These are phyloP conservation scores for Gamarada debralockiae DNA, from an alignment of 495 filamentous ascomycete species.

Conservation along the genomic window DNA sequence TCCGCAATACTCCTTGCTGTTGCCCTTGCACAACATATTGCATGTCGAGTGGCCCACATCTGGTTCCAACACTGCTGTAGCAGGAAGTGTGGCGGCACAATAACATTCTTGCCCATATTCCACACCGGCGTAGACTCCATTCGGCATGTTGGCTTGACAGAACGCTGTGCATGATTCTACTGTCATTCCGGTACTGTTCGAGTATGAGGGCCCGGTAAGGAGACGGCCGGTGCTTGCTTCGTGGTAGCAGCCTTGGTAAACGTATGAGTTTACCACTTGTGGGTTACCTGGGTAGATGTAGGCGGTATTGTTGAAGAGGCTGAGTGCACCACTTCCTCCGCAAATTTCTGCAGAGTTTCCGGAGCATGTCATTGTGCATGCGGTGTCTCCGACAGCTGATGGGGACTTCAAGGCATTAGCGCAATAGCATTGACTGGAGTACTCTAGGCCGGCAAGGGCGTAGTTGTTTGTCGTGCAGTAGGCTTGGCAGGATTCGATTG, in stretches of 20 bases:
- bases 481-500: conserved; percentile 36
- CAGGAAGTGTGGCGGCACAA: conserved; percentile 30
- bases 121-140: conserved; percentile 29
- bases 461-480: conserved; percentile 33
- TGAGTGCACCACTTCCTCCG: conserved; percentile 35
- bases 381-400: conserved; percentile 24
- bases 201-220: conserved; percentile 21
- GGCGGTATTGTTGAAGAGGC: conserved; percentile 33
- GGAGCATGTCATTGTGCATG: conserved; percentile 31
- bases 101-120: conserved; percentile 38
- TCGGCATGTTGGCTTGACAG: conserved; percentile 28
- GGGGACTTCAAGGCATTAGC: conserved; percentile 24
- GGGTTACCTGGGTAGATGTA: conserved; percentile 11
- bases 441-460: conserved; percentile 37
- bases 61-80: conserved; percentile 22
- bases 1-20: conserved; percentile 37
- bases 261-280: conserved; percentile 11
- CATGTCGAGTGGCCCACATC: conserved; percentile 33
- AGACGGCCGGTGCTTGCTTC: conserved; percentile 22
- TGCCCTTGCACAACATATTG: conserved; percentile 35
- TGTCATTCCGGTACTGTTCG: conserved; percentile 36
- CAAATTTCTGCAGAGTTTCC: conserved; percentile 38
- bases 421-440: conserved; percentile 35
- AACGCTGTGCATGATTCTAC: conserved; percentile 36
- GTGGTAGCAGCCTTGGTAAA: conserved; percentile 29